phyloP scores from a whole-genome alignment of 2,329 filamentous ascomycete genomes.

The Berkeleyomyces basicola region DNA sequence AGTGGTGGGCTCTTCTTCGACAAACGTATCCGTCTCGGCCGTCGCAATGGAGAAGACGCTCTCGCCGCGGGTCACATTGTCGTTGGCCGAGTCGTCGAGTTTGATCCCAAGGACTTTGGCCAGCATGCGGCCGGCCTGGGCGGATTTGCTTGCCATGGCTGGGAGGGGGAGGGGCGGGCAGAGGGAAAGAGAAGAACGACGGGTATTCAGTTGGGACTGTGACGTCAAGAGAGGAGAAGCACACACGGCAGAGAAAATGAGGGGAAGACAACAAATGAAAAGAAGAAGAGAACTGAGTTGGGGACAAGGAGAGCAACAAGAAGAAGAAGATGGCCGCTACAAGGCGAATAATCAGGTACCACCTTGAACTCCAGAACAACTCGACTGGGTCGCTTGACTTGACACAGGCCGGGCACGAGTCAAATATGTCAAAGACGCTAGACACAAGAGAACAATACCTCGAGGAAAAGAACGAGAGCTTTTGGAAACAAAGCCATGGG shows the following conservation, averaged over 20 bases:
- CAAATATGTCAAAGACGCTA: not conserved
- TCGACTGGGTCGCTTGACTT: not conserved
- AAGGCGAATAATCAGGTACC: not conserved
- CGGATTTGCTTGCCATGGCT: slow-evolving; percentile 25
- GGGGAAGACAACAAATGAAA: not conserved
- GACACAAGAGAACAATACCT: not conserved
- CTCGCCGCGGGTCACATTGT: slow-evolving; percentile 58
- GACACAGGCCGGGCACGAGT: not conserved
- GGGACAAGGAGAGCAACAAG: not conserved
- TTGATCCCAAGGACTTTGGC: slow-evolving; percentile 76
- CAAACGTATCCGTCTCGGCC: slow-evolving; percentile 49
- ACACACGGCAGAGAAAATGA: not conserved
- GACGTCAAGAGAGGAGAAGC: not conserved
- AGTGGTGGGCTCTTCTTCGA: slow-evolving; percentile 65
- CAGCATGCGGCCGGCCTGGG: slow-evolving; percentile 52
- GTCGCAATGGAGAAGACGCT: slow-evolving; percentile 60
- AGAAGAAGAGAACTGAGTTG: not conserved
- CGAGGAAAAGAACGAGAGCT: not conserved
- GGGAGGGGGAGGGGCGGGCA: not conserved
- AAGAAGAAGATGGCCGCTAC: not conserved
- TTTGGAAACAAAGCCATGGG: not conserved
- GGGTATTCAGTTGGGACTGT: not conserved
- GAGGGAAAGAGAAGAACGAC: not conserved
- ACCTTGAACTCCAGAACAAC: not conserved
- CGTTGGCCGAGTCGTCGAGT: slow-evolving; percentile 38